Evolutionary conservation across 345 rosid species (phyloP).

Genomic region (Arabidopsis thaliana): TAIR10.1 NC_003074.8:20621001-20621500

Average conservation of each 20-base stretch:
- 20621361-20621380: not conserved
- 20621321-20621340: constrained; percentile 1
- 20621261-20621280: not conserved
- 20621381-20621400: not conserved
- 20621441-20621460: constrained; percentile 49
- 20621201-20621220: not conserved
- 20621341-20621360: not conserved
- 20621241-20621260: not conserved
- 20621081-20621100: constrained; percentile 5
- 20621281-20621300: not conserved
- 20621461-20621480: constrained; percentile 45
- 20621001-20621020: not conserved
- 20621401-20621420: not conserved
- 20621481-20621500: constrained; percentile 49
- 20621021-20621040: not conserved
- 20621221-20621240: not conserved
- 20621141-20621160: constrained; percentile 81
- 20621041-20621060: too few relatives aligned
- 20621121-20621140: constrained; percentile 73
- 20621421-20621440: constrained; percentile 47
- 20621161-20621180: constrained; percentile 69
- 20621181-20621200: constrained; percentile 58
- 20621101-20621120: constrained; percentile 46
- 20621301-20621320: constrained; percentile 3
- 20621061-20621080: not conserved